Base-by-base conservation (phyloP, 257 asterid species). In the Gentiana dahurica region DNA sequence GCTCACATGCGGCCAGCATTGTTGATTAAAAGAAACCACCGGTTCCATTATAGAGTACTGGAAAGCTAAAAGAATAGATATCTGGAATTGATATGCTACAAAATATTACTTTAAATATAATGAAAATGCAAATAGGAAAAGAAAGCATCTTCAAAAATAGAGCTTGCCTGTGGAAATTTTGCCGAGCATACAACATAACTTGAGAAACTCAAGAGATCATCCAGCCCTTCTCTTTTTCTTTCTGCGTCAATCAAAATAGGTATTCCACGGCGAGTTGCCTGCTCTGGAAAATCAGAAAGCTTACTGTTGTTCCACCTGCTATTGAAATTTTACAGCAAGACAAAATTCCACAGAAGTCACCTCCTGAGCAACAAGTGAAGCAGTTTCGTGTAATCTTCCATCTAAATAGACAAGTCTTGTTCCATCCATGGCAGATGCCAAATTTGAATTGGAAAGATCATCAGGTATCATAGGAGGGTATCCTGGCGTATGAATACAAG, bases 401-500 rank as follows among this genome's bases (percentile, higher is more conserved):
- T 91, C 98, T 57, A 77, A 83, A 78, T 87, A 83, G 61, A 71
- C 97, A 64, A 91, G 78, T 50, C 73, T 87, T 36, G 81, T 81
- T 62, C 85, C 89, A 69, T 77, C 84, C 68, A 91, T 1, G 38
- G 97, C 86, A 65, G 92, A 77, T 59, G 62, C 41, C 71, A 83
- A 68, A 47, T 80, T 79, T 9, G 85, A 69, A 57, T 77, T 72
- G 45, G 88, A 75, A 67, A 91, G 88, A 60, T 91, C 98, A 58
- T 77, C 70, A 37, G 98, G 94, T 60, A 71, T 66, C 96, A 91
- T 69, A 59, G 98, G 95, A 64, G 98, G 98, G 77, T 75, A 58
- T 68, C 98, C 97, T 8, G 94, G 98, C 60, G 97, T 85, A 69
- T 87, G 97, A 78, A 91, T 87, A 66, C 98, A 91, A 36, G 98